Evolutionary conservation across 2,329 filamentous ascomycete species (phyloP), one percentile per base, ranked within the genome.

Genomic region (Alternaria ventricosa): DNA sequence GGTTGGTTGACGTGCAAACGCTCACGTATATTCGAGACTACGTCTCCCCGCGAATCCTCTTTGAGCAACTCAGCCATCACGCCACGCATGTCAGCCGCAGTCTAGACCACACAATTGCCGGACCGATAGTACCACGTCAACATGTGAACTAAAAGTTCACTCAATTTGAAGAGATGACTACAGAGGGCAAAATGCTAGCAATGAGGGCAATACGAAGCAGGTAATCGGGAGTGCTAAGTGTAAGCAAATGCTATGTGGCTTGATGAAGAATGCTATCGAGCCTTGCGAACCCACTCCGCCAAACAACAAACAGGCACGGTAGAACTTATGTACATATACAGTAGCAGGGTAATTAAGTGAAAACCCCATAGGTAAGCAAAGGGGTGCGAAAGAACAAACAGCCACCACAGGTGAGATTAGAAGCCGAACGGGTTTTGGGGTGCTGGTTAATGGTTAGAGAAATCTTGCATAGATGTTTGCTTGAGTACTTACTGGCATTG

Each of bases 401-500:
- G 13, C n/a, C 30, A 43, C n/a, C 25, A 3, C 22, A 46, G 18
- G 22, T 30, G 22, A 6, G 6, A 7, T 71, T 85, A 91, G 71
- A 91, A 92, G 44, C 89, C 89, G 78, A 92, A 92, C 2, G 89
- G 89, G 77, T 92, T 92, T 73, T 89, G 85, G 55, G 89, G 88
- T 62, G 89, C 89, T 91, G 45, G 84, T 87, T 15, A 28, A 13
- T 6, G 5, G 55, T 71, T 66, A 67, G 64, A 33, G 54, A n/a
- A 18, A 13, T 20, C 4, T 15, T 53, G 6, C 28, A n/a, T 30
- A 45, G 15, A 12, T 5, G n/a, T 9, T 45, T 20, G 13, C 5
- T 62, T 22, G 20, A 5, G n/a, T 13, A 94, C 95, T 91, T 90
- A 98, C 95, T 99, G 76, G 96, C 96, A 88, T 96, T 92, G 56